A percentile compares a stretch with the other conserved stretches of the same genome.
phyloP scores from a whole-genome alignment of 2,329 filamentous ascomycete genomes.

The Knoxdaviesia capensis region DNA sequence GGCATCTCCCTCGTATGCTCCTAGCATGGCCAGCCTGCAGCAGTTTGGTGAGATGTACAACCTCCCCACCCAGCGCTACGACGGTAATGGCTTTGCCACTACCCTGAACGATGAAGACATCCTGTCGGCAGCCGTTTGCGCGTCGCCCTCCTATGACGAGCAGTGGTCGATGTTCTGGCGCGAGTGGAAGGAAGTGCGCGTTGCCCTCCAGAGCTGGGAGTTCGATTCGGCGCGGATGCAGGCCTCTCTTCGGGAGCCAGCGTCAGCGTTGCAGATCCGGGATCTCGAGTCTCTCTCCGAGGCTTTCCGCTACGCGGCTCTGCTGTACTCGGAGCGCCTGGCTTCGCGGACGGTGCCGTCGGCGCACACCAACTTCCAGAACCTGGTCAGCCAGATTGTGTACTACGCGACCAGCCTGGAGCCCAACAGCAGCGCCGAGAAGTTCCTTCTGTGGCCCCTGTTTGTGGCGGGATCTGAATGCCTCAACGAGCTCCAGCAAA shows the following conservation, averaged over 20 bases:
- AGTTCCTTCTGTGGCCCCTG: conserved; percentile 75
- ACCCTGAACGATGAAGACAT: conserved; percentile 34
- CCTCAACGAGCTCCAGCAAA: conserved; percentile 59
- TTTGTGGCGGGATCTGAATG: conserved; percentile 85
- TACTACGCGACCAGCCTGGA: conserved; percentile 68
- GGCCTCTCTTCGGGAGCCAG: no score
- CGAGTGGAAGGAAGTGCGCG: conserved; percentile 67
- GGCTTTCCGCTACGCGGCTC: conserved; percentile 72
- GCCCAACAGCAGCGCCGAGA: conserved; percentile 51
- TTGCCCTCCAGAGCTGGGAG: conserved; percentile 62
- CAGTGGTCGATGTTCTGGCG: conserved; percentile 53
- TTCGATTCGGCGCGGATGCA: conserved; percentile 38
- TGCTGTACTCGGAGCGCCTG: conserved; percentile 78
- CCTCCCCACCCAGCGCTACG: conserved; percentile 35
- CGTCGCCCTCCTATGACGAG: conserved; percentile 31
- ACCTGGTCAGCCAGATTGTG: conserved; percentile 62
- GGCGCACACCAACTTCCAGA: conserved; percentile 59
- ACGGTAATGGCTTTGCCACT: conserved; percentile 45
- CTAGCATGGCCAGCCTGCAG: conserved; percentile 5
- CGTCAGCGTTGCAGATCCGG: conserved; percentile 43
- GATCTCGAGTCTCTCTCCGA: conserved; percentile 73
- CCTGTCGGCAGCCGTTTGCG: conserved; percentile 18
- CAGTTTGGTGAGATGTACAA: no score
- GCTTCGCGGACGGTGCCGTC: conserved; percentile 58
- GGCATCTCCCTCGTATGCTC: background rate